Conservation (phyloP, 371 early-diverging fungal species). For the Zancudomyces culisetae region DNA sequence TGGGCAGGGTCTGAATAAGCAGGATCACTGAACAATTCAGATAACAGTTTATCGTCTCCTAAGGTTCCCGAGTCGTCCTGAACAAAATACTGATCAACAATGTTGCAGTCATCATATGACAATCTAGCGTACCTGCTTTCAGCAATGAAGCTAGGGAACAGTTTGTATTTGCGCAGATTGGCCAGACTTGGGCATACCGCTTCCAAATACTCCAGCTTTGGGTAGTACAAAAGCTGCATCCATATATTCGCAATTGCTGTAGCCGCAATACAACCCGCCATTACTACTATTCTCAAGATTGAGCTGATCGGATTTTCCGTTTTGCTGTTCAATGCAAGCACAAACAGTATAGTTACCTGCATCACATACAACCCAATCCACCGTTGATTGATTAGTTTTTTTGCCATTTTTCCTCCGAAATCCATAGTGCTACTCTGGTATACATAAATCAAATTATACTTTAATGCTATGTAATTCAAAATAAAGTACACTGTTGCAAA, state of each 20-base stretch:
- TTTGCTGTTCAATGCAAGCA: neutral
- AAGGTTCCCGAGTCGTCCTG: too few species aligned
- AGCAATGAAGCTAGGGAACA: neutral
- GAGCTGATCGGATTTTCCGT: neutral
- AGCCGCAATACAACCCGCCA: neutral
- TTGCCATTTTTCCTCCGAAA: constrained; percentile 28
- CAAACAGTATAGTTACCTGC: constrained; percentile 3
- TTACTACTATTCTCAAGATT: neutral
- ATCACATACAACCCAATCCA: constrained; percentile 6
- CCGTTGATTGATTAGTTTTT: constrained; percentile 7
- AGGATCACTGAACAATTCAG: neutral
- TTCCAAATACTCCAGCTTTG: neutral
- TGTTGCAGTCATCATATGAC: neutral
- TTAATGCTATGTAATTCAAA: constrained; percentile 41
- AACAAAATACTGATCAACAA: neutral
- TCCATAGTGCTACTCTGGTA: constrained; percentile 30
- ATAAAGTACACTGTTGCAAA: constrained; percentile 45
- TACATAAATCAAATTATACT: constrained; percentile 51
- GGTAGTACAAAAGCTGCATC: neutral
- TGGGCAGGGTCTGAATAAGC: neutral
- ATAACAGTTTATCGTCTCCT: too few species aligned
- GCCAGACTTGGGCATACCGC: neutral
- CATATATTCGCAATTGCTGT: neutral
- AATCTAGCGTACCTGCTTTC: neutral
- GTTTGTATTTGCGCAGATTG: neutral